A percentile compares a stretch with the other conserved stretches of the same genome.
These are phyloP conservation scores for Nicotiana attenuata DNA, from an alignment of 257 asterid genomes.

Conservation along the genomic window DNA sequence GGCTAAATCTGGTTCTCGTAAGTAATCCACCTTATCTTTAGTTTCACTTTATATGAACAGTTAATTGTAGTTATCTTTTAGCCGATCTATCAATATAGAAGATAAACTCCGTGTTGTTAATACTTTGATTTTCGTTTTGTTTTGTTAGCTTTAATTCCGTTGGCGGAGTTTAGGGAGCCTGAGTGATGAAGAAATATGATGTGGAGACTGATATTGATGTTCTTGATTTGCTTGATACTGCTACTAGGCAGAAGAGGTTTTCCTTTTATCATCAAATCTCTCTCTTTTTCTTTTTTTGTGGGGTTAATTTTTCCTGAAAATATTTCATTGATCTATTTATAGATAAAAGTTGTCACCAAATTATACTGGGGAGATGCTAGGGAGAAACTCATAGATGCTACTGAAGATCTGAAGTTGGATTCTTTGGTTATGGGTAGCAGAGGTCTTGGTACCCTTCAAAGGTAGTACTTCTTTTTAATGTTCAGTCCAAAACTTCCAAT, in stretches of 20 bases:
- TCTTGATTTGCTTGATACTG: slow-evolving; percentile 82
- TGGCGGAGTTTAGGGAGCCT: slow-evolving; percentile 74
- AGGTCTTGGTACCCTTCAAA: slow-evolving; percentile 58
- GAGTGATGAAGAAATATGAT: slow-evolving; percentile 64
- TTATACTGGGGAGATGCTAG: slow-evolving; percentile 92
- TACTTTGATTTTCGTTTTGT: neutral
- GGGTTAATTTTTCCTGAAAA: neutral
- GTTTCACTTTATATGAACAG: neutral
- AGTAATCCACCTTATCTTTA: slow-evolving; percentile 5
- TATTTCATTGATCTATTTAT: neutral
- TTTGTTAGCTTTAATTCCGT: slow-evolving; percentile 66
- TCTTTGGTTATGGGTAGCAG: slow-evolving; percentile 86
- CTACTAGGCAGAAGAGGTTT: slow-evolving; percentile 80
- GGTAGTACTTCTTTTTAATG: slow-evolving; percentile 41
- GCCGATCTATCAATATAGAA: neutral
- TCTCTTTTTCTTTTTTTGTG: neutral
- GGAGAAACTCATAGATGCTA: slow-evolving; percentile 63
- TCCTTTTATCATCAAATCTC: neutral
- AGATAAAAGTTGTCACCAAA: slow-evolving; percentile 64
- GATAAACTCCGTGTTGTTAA: neutral
- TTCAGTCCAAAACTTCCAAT: too few relatives aligned
- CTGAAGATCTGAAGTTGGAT: slow-evolving; percentile 62
- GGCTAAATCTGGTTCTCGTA: slow-evolving; percentile 71
- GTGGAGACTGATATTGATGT: slow-evolving; percentile 56
- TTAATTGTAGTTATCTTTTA: neutral